Base-by-base conservation (phyloP, 192 early-diverging fungal species). In the Backusella circina region DNA sequence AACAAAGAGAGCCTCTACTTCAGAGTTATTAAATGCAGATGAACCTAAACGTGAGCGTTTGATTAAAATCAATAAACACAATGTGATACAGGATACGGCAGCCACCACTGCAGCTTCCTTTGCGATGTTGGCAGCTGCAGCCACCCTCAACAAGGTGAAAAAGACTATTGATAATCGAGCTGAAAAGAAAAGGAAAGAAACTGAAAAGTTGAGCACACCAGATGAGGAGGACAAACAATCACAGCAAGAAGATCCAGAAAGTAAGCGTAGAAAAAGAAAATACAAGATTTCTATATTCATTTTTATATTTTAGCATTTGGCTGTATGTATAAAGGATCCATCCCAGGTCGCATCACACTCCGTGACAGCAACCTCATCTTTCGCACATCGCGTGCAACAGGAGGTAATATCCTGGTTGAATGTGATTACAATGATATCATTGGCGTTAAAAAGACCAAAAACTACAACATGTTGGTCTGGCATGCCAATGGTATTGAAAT, bases 401-500 rank as follows among this genome's bases (percentile, higher is more conserved):
- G 79, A 50, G 70, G 61, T 13, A 41, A 54, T 13, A 21, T 70
- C 13, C 37, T 75, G 21, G 74, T 80, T 16, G 79, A 80, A 5
- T 75, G 68, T 15, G 57, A 44, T 5, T 66, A 32, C 2, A 37
- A 57, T 28, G 79, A 80, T 50, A 75, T 80, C n/a, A 41, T 80
- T 21, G 68, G 79, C 3, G 61, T 80, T 2, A 71, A 71, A 10
- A 72, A 80, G 71, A 75, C 74, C 44, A 80, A 80, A 51, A 72
- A 68, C 37, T 72, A 72, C 37, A 65, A 80, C 41, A 28, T 80
- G 2, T 6, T 80, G 64, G 44, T 80, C 7, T 75, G 74, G 74
- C 74, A 80, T 57, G 64, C 79, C 0, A 72, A 71, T 21, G 79
- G 79, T n/a, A 69, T 80, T 13, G 74, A 75, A 5, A 5, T 80